These are phyloP conservation scores for Lactarius indigo DNA, from an alignment of 768 basidiomycete species.

Conservation along the genomic window DNA sequence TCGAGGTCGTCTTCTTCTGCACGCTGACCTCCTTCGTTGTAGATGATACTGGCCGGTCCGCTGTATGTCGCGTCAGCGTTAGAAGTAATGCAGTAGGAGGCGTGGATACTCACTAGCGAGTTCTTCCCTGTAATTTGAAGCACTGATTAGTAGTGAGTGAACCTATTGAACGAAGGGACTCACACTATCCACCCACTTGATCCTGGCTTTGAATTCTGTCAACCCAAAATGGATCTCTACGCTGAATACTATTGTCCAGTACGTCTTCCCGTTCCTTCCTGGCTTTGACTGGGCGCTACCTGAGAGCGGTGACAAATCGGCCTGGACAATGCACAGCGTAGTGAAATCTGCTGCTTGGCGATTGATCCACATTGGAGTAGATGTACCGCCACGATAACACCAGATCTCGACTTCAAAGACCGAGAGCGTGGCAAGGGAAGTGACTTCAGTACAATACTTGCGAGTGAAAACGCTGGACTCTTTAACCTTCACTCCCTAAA, in stretches of 20 bases:
- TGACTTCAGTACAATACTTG: slow-evolving; percentile 81
- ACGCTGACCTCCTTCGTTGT: slow-evolving; percentile 74
- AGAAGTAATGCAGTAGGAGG: background rate
- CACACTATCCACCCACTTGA: slow-evolving; percentile 80
- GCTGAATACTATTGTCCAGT: slow-evolving; percentile 82
- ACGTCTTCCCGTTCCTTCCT: slow-evolving; percentile 62
- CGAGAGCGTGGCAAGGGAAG: slow-evolving; percentile 67
- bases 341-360: slow-evolving; percentile 65
- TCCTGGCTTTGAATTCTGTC: slow-evolving; percentile 78
- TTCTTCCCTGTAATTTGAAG: slow-evolving; percentile 47
- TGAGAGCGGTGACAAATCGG: slow-evolving; percentile 68
- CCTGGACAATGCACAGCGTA: slow-evolving; percentile 73
- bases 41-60: slow-evolving; percentile 76
- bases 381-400: slow-evolving; percentile 77
- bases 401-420: slow-evolving; percentile 84
- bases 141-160: background rate
- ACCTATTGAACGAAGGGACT: slow-evolving; percentile 30
- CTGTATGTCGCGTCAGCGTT: slow-evolving; percentile 36
- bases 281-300: slow-evolving; percentile 67
- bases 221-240: slow-evolving; percentile 81
- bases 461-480: slow-evolving; percentile 78
- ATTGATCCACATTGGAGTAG: slow-evolving; percentile 70
- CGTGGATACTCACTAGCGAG: slow-evolving; percentile 56
- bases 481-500: slow-evolving; percentile 67
- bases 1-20: slow-evolving; percentile 72